Base-by-base conservation (phyloP, 768 basidiomycete species). In the Boletus edulis region DNA sequence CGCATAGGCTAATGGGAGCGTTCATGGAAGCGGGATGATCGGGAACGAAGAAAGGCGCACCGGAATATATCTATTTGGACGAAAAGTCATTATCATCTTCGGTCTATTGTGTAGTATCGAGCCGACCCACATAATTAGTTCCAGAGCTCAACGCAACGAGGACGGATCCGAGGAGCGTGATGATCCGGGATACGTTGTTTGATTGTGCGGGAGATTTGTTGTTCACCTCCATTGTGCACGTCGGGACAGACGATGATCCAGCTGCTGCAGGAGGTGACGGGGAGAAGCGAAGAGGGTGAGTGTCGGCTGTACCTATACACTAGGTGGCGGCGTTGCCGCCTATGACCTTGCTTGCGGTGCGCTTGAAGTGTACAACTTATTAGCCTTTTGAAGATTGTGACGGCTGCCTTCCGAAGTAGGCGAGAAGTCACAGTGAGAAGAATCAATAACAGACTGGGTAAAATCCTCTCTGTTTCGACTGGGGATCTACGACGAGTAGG, bases 51-150 rank as follows among this genome's bases (percentile, higher is more conserved):
- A 18, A 47, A 18, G 14, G 53, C 66, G 10, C 38, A 69, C 69
- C 71, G 48, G 69, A 71, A 39, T 67, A 71, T 52, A 71, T 61
- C 69, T 71, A 31, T 24, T 48, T 17, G 20, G 18, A 43, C 9
- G 18, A 15, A 14, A 40, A 17, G 31, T 27, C 15, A 15, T 52
- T 3, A 62, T 27, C 14, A 15, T 38, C 38, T 29, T 32, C 27
- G 31, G 18, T 43, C 15, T 34, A 27, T 5, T 11, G n/a, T 18
- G 15, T 4, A 18, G 15, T 15, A 22, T 49, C n/a, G 27, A 38
- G 38, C 8, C 6, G 12, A 75, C 86, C 52, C 66, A 89, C 88
- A 77, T 90, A 90, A 61, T 87, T 87, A 9, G 88, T 88, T 24
- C 88, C 88, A 41, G 85, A 83, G 56, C 82, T 70, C 34, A 89